These are phyloP conservation scores for Stenogyne calaminthoides DNA, from an alignment of 305 asterid genomes.

Conservation along the genomic window DNA sequence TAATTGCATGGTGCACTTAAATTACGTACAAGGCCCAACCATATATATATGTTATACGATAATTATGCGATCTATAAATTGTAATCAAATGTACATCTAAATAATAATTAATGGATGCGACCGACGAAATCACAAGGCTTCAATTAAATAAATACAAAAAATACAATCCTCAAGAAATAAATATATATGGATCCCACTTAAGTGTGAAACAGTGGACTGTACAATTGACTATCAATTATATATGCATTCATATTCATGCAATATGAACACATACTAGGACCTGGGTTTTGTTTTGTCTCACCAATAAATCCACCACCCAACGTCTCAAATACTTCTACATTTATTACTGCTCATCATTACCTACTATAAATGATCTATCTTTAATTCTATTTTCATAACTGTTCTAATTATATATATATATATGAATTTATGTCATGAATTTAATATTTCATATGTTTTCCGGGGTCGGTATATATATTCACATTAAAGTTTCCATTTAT, in stretches of 20 bases:
- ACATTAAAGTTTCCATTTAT: too few relatives aligned
- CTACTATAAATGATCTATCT: background rate
- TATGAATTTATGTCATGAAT: too few relatives aligned
- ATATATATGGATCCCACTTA: conserved; percentile 4
- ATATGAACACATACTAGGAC: background rate
- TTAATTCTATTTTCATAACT: conserved; percentile 10
- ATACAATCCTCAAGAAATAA: too few relatives aligned
- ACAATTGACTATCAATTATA: background rate
- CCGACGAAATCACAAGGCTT: background rate
- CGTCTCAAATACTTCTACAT: conserved; percentile 17
- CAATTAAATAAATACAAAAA: background rate
- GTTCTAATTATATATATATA: background rate
- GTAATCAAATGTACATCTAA: too few relatives aligned
- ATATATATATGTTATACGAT: too few relatives aligned
- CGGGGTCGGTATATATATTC: too few relatives aligned
- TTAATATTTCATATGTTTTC: background rate
- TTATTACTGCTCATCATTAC: conserved; percentile 21
- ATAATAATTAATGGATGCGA: background rate
- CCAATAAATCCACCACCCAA: conserved; percentile 29
- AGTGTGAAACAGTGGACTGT: conserved; percentile 25
- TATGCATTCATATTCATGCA: background rate
- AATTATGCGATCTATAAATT: too few relatives aligned
- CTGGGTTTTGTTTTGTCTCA: background rate
- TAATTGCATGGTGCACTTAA: too few relatives aligned
- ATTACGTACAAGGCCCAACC: too few relatives aligned